Evolutionary conservation across 176 grass and related monocot genomes (phyloP).

Genomic region (sorghum (Sorghum bicolor)): DNA sequence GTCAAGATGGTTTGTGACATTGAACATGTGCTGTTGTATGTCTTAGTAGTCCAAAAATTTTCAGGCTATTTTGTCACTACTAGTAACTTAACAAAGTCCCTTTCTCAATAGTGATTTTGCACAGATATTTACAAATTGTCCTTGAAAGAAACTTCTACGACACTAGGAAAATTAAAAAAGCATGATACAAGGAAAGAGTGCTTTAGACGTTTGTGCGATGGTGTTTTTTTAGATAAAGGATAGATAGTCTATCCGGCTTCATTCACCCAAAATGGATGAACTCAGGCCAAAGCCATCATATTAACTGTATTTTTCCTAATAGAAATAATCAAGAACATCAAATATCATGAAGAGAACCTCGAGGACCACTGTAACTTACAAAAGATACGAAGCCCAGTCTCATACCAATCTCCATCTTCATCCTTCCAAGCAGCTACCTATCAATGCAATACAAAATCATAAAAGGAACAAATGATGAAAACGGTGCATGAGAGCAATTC

Average conservation of each 20-base stretch:
- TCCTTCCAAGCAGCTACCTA: conserved; percentile 96
- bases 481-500: not conserved
- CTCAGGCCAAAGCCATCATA: too few species aligned
- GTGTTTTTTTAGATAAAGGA: too few species aligned
- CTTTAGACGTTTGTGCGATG: not conserved
- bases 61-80: not conserved
- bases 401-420: conserved; percentile 94
- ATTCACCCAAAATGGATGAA: too few species aligned
- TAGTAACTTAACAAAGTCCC: too few species aligned
- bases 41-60: not conserved
- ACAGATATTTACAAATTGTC: not conserved
- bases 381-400: conserved; percentile 95
- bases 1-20: not conserved
- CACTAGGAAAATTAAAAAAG: not conserved
- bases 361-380: conserved; percentile 51
- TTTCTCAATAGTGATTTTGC: too few species aligned
- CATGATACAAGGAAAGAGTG: not conserved
- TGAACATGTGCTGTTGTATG: not conserved
- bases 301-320: not conserved
- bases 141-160: not conserved
- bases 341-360: not conserved
- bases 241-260: too few species aligned
- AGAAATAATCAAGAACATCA: conserved; percentile 4
- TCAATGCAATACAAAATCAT: conserved; percentile 10
- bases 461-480: conserved; percentile 10